Conservation (phyloP, 495 filamentous ascomycete genomes). For the Penicillium canescens region DNA sequence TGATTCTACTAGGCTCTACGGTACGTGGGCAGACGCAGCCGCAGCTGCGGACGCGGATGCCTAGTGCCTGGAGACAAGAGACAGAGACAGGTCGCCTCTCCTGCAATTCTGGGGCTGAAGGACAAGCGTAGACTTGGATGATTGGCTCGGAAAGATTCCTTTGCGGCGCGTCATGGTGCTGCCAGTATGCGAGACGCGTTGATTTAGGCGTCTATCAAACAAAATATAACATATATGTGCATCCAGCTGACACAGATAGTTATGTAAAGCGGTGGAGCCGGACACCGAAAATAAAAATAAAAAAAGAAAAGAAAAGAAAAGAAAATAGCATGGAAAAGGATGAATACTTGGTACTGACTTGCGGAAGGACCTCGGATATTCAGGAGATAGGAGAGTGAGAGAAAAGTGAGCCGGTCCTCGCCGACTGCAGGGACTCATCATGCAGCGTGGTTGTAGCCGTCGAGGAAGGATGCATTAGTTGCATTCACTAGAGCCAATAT, state of each 20-base stretch:
- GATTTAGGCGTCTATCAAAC: constrained; percentile 1
- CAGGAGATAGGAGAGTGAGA: no score
- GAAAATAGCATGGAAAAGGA: not conserved
- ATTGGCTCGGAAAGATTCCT: not conserved
- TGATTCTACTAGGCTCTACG: not conserved
- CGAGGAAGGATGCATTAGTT: not conserved
- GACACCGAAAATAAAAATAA: not conserved
- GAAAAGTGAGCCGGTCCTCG: not conserved
- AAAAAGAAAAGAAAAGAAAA: not conserved
- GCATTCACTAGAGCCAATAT: not conserved
- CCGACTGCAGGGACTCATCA: constrained; percentile 1
- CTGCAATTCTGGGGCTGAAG: no score
- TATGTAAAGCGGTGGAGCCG: not conserved
- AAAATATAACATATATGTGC: not conserved
- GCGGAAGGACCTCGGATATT: not conserved
- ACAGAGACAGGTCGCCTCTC: not conserved
- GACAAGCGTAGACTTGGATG: not conserved
- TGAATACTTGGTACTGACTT: not conserved
- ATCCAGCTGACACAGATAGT: not conserved
- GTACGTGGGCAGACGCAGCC: not conserved
- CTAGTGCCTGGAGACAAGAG: not conserved
- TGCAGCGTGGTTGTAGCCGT: not conserved
- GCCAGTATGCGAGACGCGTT: constrained; percentile 1
- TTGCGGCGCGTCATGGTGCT: not conserved
- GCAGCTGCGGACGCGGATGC: not conserved